Evolutionary conservation across 352 stramenopile species (phyloP).

Genomic region (Phytophthora lateralis): DNA sequence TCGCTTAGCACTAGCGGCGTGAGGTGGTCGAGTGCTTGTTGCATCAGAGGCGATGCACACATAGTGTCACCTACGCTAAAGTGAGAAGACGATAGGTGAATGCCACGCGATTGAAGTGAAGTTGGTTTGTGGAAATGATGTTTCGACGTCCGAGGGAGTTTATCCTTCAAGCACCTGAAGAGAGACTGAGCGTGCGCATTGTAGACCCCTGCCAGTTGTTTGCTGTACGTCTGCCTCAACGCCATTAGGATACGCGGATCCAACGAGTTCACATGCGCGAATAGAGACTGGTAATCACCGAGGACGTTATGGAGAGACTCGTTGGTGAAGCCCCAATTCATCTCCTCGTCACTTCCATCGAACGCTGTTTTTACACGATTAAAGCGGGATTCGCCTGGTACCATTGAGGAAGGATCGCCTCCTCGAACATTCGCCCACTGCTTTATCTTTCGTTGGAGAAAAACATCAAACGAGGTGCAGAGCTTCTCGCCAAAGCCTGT

Average conservation of each 20-base stretch:
- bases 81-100: constrained; percentile 56
- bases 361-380: background rate
- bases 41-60: constrained; percentile 59
- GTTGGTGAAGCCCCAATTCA: constrained; percentile 74
- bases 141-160: constrained; percentile 54
- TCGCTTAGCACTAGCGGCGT: constrained; percentile 61
- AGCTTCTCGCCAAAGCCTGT: constrained; percentile 63
- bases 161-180: constrained; percentile 66
- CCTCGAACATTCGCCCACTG: constrained; percentile 23
- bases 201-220: constrained; percentile 58
- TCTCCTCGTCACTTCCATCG: constrained; percentile 35
- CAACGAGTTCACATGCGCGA: constrained; percentile 48
- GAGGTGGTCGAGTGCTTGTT: constrained; percentile 73
- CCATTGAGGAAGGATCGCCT: constrained; percentile 20
- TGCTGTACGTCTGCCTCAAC: constrained; percentile 59
- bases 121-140: constrained; percentile 62
- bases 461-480: constrained; percentile 53
- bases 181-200: constrained; percentile 57
- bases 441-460: constrained; percentile 55
- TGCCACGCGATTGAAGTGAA: constrained; percentile 68
- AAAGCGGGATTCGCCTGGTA: constrained; percentile 7
- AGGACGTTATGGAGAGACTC: constrained; percentile 57
- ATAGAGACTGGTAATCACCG: constrained; percentile 51
- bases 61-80: constrained; percentile 60
- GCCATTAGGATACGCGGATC: constrained; percentile 37